Percentiles rank a stretch among this genome's conserved stretches.
Evolutionary conservation across 371 early-diverging fungal species (phyloP).

Genomic region (Rhizomucor pusillus): DNA sequence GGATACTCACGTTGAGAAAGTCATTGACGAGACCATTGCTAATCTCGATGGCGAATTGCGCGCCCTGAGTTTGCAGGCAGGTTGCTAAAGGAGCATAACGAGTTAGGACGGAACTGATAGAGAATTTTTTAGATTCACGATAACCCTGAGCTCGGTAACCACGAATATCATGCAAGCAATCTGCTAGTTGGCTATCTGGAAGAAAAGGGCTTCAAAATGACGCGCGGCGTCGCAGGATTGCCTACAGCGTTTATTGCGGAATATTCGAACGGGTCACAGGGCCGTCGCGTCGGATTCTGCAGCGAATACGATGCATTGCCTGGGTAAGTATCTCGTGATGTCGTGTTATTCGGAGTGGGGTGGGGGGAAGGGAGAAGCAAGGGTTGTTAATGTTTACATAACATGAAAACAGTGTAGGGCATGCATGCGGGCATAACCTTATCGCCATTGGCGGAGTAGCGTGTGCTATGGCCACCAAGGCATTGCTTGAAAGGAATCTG

Average conservation of each 20-base stretch:
- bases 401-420: constrained; percentile 45
- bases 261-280: constrained; percentile 36
- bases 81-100: not conserved
- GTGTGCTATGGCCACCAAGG: constrained; percentile 56
- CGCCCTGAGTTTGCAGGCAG: constrained; percentile 47
- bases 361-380: not conserved
- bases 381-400: not conserved
- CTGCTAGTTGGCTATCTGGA: constrained; percentile 58
- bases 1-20: constrained; percentile 17
- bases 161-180: constrained; percentile 52
- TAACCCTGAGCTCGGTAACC: constrained; percentile 62
- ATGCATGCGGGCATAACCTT: constrained; percentile 68
- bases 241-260: constrained; percentile 67
- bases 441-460: constrained; percentile 72
- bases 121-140: constrained; percentile 48
- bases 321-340: constrained; percentile 26
- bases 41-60: constrained; percentile 42
- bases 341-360: constrained; percentile 2
- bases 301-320: constrained; percentile 68
- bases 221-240: constrained; percentile 50
- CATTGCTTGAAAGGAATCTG: constrained; percentile 48
- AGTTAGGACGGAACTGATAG: not conserved
- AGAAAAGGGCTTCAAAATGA: constrained; percentile 51
- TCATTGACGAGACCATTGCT: constrained; percentile 42
- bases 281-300: constrained; percentile 52